Percentiles rank a stretch among this genome's conserved stretches.
phyloP scores from a whole-genome alignment of 305 asterid genomes.

The Ajuga reptans region DNA sequence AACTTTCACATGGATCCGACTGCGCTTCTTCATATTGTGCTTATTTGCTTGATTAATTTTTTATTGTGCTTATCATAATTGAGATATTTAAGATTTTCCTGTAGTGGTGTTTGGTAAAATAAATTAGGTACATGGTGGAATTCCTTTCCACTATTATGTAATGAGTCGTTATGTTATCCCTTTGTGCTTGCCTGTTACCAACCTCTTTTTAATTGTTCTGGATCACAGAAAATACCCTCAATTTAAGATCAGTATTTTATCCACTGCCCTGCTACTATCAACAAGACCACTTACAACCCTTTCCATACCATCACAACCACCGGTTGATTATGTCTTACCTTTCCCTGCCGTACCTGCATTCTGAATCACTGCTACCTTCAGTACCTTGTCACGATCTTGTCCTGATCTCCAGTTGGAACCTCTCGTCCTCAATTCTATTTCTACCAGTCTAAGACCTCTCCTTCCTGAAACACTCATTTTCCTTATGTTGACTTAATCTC shows the following conservation, averaged over 20 bases:
- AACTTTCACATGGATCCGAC: constrained; percentile 14
- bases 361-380: neutral
- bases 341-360: neutral
- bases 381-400: neutral
- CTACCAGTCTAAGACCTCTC: neutral
- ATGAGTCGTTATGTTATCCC: neutral
- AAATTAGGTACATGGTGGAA: neutral
- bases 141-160: neutral
- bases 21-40: constrained; percentile 8
- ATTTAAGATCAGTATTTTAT: neutral
- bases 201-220: neutral
- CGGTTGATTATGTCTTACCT: neutral
- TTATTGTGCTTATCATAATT: neutral
- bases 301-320: neutral
- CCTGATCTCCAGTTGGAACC: neutral
- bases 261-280: neutral
- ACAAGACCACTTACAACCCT: neutral
- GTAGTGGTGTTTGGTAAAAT: neutral
- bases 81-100: constrained; percentile 1
- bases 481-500: neutral
- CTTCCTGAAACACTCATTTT: neutral
- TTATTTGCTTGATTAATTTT: constrained; percentile 10
- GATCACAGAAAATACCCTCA: neutral
- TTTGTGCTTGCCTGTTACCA: neutral
- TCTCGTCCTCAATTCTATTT: neutral